These are phyloP conservation scores for Sergeia podlipaevii DNA, from an alignment of 208 protist genomes.

Conservation along the genomic window DNA sequence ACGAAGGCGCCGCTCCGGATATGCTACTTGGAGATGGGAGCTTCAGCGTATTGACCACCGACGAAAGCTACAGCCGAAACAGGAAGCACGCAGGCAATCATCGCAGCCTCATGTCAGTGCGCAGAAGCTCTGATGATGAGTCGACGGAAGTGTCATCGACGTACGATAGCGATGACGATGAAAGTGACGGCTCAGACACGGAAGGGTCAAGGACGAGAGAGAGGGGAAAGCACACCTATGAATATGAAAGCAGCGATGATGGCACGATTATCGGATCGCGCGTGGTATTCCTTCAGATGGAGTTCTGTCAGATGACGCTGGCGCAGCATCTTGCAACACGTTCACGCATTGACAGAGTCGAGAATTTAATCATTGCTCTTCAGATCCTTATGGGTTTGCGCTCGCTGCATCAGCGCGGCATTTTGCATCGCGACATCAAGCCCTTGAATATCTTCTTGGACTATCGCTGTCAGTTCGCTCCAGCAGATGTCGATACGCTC, in stretches of 20 bases:
- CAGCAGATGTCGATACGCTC: slow-evolving; percentile 12
- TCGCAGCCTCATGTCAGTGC: too few relatives aligned
- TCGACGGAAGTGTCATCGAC: too few relatives aligned
- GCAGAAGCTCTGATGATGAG: too few relatives aligned
- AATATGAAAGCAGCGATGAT: not conserved
- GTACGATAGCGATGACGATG: not conserved
- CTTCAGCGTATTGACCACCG: too few relatives aligned
- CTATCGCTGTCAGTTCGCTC: slow-evolving; percentile 55
- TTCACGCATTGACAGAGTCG: slow-evolving; percentile 44
- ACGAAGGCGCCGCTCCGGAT: too few relatives aligned
- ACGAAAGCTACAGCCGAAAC: too few relatives aligned
- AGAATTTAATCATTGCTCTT: slow-evolving; percentile 74
- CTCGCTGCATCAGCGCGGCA: slow-evolving; percentile 59
- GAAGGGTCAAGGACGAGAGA: too few relatives aligned
- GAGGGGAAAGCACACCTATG: too few relatives aligned
- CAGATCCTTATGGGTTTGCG: slow-evolving; percentile 57
- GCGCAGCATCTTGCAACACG: slow-evolving; percentile 49
- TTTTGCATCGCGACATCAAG: slow-evolving; percentile 87
- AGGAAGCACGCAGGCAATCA: too few relatives aligned
- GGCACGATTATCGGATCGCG: slow-evolving; percentile 33
- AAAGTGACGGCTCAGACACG: not conserved
- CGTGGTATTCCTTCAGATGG: slow-evolving; percentile 85
- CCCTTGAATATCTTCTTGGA: slow-evolving; percentile 84
- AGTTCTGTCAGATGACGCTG: slow-evolving; percentile 80
- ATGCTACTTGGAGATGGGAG: too few relatives aligned